These are phyloP conservation scores for Colletotrichum sp. DNA, from an alignment of 2,329 filamentous ascomycete genomes.

Conservation along the genomic window DNA sequence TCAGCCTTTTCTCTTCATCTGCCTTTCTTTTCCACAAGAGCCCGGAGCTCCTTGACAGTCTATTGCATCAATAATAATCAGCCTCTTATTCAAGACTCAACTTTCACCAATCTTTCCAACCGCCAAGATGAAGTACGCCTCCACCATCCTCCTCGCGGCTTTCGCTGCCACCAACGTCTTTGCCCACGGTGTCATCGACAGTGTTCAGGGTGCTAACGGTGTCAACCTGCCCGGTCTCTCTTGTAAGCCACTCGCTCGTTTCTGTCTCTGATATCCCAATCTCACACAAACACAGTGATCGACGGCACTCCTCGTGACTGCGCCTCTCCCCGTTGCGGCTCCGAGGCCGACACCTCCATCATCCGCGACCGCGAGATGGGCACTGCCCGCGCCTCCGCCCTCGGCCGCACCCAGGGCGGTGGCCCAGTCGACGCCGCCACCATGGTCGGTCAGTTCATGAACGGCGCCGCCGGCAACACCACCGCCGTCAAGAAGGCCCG, in stretches of 20 bases:
- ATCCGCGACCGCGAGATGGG: slow-evolving; percentile 66
- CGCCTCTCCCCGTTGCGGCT: slow-evolving; percentile 62
- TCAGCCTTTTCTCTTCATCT: slow-evolving; percentile 13
- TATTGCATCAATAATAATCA: not conserved
- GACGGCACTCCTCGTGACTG: slow-evolving; percentile 74
- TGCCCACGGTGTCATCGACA: slow-evolving; percentile 63
- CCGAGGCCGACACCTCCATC: slow-evolving; percentile 71
- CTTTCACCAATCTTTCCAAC: slow-evolving; percentile 13
- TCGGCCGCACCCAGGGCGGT: slow-evolving; percentile 67
- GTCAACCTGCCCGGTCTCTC: slow-evolving; percentile 65
- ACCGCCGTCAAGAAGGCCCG: slow-evolving; percentile 42
- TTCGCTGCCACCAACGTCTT: slow-evolving; percentile 47
- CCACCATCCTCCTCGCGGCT: slow-evolving; percentile 43
- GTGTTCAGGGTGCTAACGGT: slow-evolving; percentile 63
- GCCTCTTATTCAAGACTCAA: not conserved
- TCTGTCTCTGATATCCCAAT: no score
- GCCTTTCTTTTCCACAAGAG: slow-evolving; percentile 19
- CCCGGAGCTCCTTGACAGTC: slow-evolving; percentile 17
- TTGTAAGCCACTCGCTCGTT: not conserved
- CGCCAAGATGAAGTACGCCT: slow-evolving; percentile 21
- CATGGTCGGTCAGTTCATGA: slow-evolving; percentile 67
- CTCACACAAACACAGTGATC: slow-evolving; percentile 44
- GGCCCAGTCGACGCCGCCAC: slow-evolving; percentile 62
- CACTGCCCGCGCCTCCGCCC: slow-evolving; percentile 54
- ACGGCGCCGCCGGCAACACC: slow-evolving; percentile 37